Evolutionary conservation across 2,329 filamentous ascomycete genomes (phyloP).

Genomic region (Fusarium goolgardi): DNA sequence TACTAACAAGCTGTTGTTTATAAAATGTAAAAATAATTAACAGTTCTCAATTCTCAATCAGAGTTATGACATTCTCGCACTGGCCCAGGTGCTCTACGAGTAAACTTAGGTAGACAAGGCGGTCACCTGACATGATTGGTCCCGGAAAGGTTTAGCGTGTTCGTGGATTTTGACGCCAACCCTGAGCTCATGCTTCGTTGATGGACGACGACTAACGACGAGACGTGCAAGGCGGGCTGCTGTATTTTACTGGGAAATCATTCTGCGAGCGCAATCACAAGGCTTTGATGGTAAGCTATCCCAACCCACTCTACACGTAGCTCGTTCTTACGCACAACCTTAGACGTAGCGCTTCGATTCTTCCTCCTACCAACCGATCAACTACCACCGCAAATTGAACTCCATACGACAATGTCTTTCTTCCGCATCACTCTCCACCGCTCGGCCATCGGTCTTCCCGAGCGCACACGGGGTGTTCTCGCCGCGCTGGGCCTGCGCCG

Average conservation of each 20-base stretch:
- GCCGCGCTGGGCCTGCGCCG: slow-evolving; percentile 86
- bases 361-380: neutral
- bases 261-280: slow-evolving; percentile 5
- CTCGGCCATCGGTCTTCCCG: slow-evolving; percentile 87
- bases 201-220: slow-evolving; percentile 29
- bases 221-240: slow-evolving; percentile 30
- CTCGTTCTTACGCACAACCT: slow-evolving; percentile 16
- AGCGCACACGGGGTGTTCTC: slow-evolving; percentile 82
- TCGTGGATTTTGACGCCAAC: slow-evolving; percentile 34
- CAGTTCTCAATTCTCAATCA: neutral
- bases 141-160: slow-evolving; percentile 26
- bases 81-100: too few relatives aligned
- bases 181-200: slow-evolving; percentile 27
- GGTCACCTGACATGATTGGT: slow-evolving; percentile 13
- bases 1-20: neutral
- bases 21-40: neutral
- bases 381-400: neutral
- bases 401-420: slow-evolving; percentile 69
- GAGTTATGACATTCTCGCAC: neutral
- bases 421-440: slow-evolving; percentile 94
- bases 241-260: slow-evolving; percentile 16
- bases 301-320: neutral
- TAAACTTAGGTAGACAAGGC: too few relatives aligned
- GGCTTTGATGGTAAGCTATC: slow-evolving; percentile 9
- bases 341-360: slow-evolving; percentile 28